These are phyloP conservation scores for Talaromyces funiculosus DNA, from an alignment of 2,329 filamentous ascomycete genomes.

Conservation along the genomic window DNA sequence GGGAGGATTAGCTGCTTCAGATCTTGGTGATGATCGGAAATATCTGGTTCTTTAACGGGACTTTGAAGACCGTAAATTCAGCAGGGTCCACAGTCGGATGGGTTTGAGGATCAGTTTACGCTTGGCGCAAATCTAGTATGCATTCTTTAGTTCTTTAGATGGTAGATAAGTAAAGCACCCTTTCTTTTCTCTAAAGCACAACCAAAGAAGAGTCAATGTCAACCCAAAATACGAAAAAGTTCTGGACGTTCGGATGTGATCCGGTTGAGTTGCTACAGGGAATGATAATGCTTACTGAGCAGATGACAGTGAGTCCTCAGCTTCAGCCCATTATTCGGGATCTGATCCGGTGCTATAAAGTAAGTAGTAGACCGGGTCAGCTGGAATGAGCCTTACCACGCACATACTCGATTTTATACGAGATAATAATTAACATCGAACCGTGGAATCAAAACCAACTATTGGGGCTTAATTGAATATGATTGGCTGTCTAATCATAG, in stretches of 20 bases:
- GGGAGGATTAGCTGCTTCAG: no score
- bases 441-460: not conserved
- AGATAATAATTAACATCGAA: not conserved
- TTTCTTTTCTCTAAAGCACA: not conserved
- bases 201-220: not conserved
- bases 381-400: not conserved
- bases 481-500: constrained; percentile 3
- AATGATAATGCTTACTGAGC: not conserved
- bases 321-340: not conserved
- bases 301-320: not conserved
- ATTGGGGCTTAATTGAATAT: not conserved
- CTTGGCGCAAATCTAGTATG: not conserved
- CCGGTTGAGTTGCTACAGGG: not conserved
- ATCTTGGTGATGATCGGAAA: not conserved
- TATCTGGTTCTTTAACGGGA: not conserved
- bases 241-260: not conserved
- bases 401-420: not conserved
- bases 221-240: not conserved
- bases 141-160: not conserved
- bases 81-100: not conserved
- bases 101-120: not conserved
- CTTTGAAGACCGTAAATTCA: not conserved
- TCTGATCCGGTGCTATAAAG: not conserved
- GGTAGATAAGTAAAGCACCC: not conserved
- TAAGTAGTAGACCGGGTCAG: not conserved